A percentile compares a stretch with the other conserved stretches of the same genome.
These are phyloP conservation scores for Fusarium nurragi DNA, from an alignment of 2,329 filamentous ascomycete species.

Conservation along the genomic window DNA sequence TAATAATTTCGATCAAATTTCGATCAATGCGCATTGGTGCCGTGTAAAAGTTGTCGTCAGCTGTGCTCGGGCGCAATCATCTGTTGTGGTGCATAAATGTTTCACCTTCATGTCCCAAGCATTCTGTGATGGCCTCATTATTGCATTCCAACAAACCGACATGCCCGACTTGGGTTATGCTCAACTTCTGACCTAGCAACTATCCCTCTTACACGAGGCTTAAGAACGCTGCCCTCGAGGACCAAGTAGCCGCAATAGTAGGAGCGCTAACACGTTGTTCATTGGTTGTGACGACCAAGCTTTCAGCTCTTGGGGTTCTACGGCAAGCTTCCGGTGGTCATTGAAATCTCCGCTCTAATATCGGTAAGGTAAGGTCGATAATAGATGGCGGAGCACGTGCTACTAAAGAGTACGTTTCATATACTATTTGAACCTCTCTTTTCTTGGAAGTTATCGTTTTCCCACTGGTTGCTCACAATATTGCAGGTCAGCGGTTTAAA, in stretches of 20 bases:
- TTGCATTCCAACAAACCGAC: conserved; percentile 21
- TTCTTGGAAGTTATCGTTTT: background rate
- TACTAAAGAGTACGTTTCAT: background rate
- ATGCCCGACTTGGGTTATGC: background rate
- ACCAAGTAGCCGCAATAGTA: background rate
- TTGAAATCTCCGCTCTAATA: background rate
- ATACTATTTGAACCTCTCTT: background rate
- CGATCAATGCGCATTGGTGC: background rate
- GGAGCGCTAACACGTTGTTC: background rate
- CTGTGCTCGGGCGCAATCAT: background rate
- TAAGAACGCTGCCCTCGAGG: background rate
- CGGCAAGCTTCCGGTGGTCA: background rate
- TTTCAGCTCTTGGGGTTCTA: background rate
- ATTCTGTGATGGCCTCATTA: conserved; percentile 2
- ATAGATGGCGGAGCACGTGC: background rate
- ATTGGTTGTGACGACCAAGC: background rate
- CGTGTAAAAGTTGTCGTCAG: background rate
- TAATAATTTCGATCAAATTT: background rate
- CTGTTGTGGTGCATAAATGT: conserved; percentile 19
- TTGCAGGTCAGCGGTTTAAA: background rate
- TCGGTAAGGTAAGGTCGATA: background rate
- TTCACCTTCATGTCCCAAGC: conserved; percentile 1
- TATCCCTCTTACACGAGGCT: background rate
- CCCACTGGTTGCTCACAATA: background rate
- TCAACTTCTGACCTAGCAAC: conserved; percentile 6